Percentiles rank a stretch among this genome's conserved stretches.
phyloP scores from a whole-genome alignment of 1,139 yeast species.

The Saccharomyces uvarum region DNA sequence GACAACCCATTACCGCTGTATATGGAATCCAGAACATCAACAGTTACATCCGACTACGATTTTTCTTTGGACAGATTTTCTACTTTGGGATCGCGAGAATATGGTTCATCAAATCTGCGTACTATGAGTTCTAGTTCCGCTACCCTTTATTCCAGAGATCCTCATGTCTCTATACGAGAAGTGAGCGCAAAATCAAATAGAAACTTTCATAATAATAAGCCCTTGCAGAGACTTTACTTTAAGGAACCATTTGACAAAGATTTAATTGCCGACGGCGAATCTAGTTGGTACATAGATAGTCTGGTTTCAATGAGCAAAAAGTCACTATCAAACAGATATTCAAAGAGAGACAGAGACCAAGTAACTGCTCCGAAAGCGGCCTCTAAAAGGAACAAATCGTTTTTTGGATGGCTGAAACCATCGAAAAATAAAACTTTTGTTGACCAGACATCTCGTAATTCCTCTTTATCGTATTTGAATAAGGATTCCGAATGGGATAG shows the following conservation, averaged over 20 bases:
- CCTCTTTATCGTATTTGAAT: conserved; percentile 16
- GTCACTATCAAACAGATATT: neutral
- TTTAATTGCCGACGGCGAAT: conserved; percentile 9
- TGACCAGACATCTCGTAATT: conserved; percentile 1
- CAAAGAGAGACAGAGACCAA: neutral
- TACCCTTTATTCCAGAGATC: neutral
- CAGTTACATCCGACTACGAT: neutral
- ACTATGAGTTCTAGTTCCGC: conserved; percentile 6
- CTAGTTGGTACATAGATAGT: conserved; percentile 25
- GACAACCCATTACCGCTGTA: neutral
- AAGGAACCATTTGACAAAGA: conserved; percentile 21
- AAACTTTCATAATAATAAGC: conserved; percentile 21
- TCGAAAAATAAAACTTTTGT: conserved; percentile 1
- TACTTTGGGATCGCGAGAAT: neutral
- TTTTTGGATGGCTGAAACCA: conserved; percentile 13
- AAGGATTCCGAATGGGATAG: conserved; percentile 17
- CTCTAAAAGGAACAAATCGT: conserved; percentile 5
- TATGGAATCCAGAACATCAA: neutral
- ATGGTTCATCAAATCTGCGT: conserved; percentile 1
- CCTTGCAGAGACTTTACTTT: conserved; percentile 19
- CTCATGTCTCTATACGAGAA: conserved; percentile 5
- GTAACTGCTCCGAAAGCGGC: conserved; percentile 3
- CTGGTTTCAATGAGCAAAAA: conserved; percentile 10
- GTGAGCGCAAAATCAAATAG: conserved; percentile 18
- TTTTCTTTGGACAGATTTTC: neutral